A percentile compares a stretch with the other conserved stretches of the same genome.
Conservation (phyloP, 2,329 filamentous ascomycete species). For the Aspergillus terreus region DNA sequence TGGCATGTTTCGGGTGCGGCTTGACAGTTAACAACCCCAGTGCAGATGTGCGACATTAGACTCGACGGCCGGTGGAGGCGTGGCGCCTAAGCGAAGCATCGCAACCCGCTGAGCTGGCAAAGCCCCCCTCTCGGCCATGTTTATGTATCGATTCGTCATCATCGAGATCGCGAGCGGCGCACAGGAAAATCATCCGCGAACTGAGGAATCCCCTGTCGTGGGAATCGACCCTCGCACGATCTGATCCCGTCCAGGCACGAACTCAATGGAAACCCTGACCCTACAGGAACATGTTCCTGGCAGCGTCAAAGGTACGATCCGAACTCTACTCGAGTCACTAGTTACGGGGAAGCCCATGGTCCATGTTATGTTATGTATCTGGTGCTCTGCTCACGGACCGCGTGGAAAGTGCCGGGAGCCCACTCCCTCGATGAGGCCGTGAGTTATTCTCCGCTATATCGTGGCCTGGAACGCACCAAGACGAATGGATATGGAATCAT, state of each 20-base stretch:
- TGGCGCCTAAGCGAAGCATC: no score
- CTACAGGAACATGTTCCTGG: background rate
- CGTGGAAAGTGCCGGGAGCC: constrained; percentile 9
- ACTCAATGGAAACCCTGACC: constrained; percentile 1
- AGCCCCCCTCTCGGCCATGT: no score
- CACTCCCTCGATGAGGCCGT: constrained; percentile 9
- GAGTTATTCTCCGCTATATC: constrained; percentile 16
- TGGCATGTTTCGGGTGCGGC: no score
- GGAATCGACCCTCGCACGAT: constrained; percentile 4
- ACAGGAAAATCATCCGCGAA: background rate
- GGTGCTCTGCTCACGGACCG: constrained; percentile 6
- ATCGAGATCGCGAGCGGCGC: background rate
- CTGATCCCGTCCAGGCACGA: constrained; percentile 13
- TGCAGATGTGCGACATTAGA: no score
- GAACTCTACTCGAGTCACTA: background rate
- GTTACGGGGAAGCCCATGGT: background rate
- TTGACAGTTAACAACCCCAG: no score
- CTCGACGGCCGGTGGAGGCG: no score
- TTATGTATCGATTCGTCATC: no score
- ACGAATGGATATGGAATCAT: background rate
- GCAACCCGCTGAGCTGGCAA: no score
- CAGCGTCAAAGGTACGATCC: background rate
- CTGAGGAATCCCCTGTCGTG: no score
- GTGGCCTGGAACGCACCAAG: constrained; percentile 1
- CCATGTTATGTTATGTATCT: background rate